Conservation (phyloP, 148 eudicot genomes). For the Bassia scoparia region DNA sequence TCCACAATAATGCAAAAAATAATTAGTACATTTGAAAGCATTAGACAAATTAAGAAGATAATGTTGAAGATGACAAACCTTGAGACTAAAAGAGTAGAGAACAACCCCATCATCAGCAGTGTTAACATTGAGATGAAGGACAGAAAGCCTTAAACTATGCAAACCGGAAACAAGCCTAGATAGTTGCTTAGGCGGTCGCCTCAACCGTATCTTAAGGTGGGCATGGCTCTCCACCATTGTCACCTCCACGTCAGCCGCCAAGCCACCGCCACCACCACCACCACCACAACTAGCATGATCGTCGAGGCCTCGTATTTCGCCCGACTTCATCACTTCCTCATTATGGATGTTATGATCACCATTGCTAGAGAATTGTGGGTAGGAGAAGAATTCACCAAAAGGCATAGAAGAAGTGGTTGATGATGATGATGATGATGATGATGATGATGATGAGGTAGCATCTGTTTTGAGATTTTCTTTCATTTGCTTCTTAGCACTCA, state of each 20-base stretch:
- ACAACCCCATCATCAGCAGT: conserved; percentile 48
- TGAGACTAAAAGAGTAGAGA: conserved; percentile 60
- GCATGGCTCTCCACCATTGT: conserved; percentile 71
- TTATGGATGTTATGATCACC: neutral
- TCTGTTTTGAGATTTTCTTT: neutral
- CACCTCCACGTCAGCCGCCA: conserved; percentile 57
- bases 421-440: neutral
- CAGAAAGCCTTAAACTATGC: conserved; percentile 41
- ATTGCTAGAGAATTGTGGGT: conserved; percentile 47
- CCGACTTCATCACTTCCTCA: neutral
- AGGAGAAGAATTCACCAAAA: conserved; percentile 49
- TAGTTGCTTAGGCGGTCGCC: conserved; percentile 47
- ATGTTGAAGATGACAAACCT: conserved; percentile 35
- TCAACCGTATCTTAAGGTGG: conserved; percentile 49
- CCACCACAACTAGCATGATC: neutral
- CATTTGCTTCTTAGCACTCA: conserved; percentile 33
- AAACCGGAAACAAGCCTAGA: conserved; percentile 50
- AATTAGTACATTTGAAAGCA: neutral
- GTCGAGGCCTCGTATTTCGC: neutral
- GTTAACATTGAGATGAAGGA: conserved; percentile 63
- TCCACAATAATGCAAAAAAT: neutral
- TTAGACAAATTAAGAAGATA: neutral
- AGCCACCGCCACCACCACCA: neutral
- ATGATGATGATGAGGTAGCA: neutral
- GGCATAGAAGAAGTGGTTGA: conserved; percentile 19